A percentile compares a stretch with the other conserved stretches of the same genome.
These are phyloP conservation scores for Psilocybe azurescens DNA, from an alignment of 768 basidiomycete genomes.

Conservation along the genomic window DNA sequence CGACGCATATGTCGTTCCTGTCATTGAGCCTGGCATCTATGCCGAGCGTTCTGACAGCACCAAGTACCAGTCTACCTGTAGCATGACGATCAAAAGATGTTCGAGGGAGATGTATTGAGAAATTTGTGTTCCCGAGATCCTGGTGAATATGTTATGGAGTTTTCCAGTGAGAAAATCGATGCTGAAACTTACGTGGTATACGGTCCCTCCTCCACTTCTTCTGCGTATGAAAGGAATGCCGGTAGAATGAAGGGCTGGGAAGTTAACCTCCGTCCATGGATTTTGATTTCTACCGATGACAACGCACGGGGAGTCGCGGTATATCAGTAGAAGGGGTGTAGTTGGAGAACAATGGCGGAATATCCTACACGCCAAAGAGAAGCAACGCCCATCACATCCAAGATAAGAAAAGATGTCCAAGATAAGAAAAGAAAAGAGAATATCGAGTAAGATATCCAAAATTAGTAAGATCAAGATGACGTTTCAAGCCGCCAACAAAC, in stretches of 20 bases:
- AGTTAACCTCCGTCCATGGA: conserved; percentile 97
- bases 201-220: conserved; percentile 92
- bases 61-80: conserved; percentile 78
- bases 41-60: conserved; percentile 78
- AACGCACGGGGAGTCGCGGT: conserved; percentile 88
- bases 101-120: conserved; percentile 90
- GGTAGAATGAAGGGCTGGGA: conserved; percentile 52
- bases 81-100: conserved; percentile 76
- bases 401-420: neutral
- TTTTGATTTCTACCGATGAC: conserved; percentile 97
- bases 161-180: neutral
- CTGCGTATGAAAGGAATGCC: conserved; percentile 82
- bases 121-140: conserved; percentile 98
- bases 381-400: too few species aligned
- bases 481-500: neutral
- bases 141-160: conserved; percentile 33
- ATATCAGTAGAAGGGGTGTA: conserved; percentile 81
- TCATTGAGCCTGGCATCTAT: conserved; percentile 84
- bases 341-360: conserved; percentile 76
- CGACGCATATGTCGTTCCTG: conserved; percentile 90
- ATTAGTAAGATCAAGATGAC: neutral
- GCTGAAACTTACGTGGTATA: conserved; percentile 80
- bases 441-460: neutral
- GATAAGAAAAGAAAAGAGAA: neutral
- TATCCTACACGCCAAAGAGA: conserved; percentile 31